Evolutionary conservation across 768 basidiomycete species (phyloP), one percentile per base, ranked within the genome.

Genomic region (Cystofilobasidium macerans): DNA sequence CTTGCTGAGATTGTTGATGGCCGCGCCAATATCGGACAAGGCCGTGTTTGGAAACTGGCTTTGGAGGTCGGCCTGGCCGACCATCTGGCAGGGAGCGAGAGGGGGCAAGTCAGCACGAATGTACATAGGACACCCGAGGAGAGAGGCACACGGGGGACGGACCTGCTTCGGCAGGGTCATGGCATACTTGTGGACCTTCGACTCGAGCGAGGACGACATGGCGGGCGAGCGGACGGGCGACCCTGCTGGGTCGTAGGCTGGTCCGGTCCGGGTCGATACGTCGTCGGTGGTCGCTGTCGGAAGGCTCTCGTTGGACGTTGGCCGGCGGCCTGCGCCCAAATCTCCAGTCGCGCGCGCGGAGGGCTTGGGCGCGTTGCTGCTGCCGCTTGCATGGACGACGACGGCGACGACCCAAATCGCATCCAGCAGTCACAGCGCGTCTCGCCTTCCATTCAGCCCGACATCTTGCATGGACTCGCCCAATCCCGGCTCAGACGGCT

Each of bases 1-100:
- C 32, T 63, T 62, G 32, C 43, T 48, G 8, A 68, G 62, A 42
- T 68, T 68, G 62, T 68, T 68, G 62, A 68, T 36, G 24, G 67
- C 36, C 8, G 20, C 9, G 14, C 56, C 53, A 43, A 68, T 57
- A 3, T 62, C 67, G 26, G 30, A 30, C 28, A 64, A 18, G 36
- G 56, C 53, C 13, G 53, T 54, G 35, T 68, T 56, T 24, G 67
- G 67, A 22, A 68, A 68, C 32, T 62, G 42, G 30, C 35, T 38
- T 42, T 35, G 62, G 13, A 68, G 33, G 51, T 68, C 67, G 24
- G 40, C 62, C 45, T 68, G 67, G 24, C 61, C 53, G 56, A 68
- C 58, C 42, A 60, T 48, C 67, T 68, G 54, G 36, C 11, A 45
- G 3, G 4, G 56, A 20, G 42, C 33, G 30, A 57, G 38, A 30